Base-by-base conservation (phyloP, 805 yeast species). In the Saturnispora besseyi region DNA sequence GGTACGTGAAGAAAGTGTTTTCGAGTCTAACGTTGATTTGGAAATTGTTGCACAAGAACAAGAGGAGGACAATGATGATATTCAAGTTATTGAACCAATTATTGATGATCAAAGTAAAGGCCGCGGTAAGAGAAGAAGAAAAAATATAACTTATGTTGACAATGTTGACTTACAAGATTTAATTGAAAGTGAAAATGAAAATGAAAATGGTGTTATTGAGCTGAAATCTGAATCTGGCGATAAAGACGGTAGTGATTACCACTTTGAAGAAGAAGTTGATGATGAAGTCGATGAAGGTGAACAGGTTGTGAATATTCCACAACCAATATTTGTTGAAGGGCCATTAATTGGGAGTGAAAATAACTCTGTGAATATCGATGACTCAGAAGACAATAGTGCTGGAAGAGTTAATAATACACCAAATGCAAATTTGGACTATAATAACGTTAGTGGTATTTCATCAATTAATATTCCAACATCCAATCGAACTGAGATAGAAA, bases 121-220 rank as follows among this genome's bases (percentile, higher is more conserved):
- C 1, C 47, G 45, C 30, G 32, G 41, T 13, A 41, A 42, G 13
- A 49, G 53, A 36, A 50, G 48, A 13, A 46, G 50, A 32, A 44
- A 48, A 5, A 46, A 44, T n/a, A 33, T 53, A 18, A 53, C 46
- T 13, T 53, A 53, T 36, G 42, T 18, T 11, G 55, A 47, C 24
- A 37, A 41, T n/a, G 29, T 47, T 33, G 50, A 47, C 24, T n/a
- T 33, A 33, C 42, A 48, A n/a, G 51, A 26, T 29, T 29, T 48
- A 24, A 34, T 48, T 34, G 44, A 33, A 15, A 48, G 50, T 13
- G 51, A 24, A 11, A 45, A 30, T 15, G 12, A 18, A 4, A 29
- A 12, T 6, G 33, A 26, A 4, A 45, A 36, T 33, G 49, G 42
- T 18, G 32, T 31, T 29, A 50, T 29, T 26, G 49, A 37, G 11